These are phyloP conservation scores for Pistacia atlantica DNA, from an alignment of 345 rosid species.

Conservation along the genomic window DNA sequence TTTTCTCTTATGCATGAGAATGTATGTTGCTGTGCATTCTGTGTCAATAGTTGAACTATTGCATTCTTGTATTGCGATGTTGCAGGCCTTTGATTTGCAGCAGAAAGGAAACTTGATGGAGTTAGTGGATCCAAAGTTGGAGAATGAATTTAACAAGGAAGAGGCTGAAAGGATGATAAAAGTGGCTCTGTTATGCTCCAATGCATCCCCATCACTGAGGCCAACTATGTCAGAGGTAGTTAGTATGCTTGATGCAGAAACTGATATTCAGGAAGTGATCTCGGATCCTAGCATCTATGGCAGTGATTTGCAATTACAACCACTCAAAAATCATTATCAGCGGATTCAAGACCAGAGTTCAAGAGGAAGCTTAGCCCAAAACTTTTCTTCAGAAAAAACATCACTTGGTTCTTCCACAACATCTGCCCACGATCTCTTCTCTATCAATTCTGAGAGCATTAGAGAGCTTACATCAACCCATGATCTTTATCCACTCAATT, in stretches of 20 bases:
- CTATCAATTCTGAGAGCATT: too few relatives aligned
- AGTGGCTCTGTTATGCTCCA: constrained; percentile 29
- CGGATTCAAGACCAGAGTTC: neutral
- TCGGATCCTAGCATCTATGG: constrained; percentile 24
- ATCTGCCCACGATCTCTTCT: neutral
- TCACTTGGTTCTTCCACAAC: neutral
- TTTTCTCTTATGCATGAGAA: too few relatives aligned
- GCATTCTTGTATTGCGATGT: neutral
- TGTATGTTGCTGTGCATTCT: too few relatives aligned
- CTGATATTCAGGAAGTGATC: constrained; percentile 25
- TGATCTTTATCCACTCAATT: neutral
- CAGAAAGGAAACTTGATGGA: constrained; percentile 26
- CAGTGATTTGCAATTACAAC: constrained; percentile 31
- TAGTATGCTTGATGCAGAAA: constrained; percentile 33
- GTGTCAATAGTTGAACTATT: neutral
- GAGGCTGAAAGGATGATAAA: constrained; percentile 37
- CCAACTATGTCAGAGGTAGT: constrained; percentile 40
- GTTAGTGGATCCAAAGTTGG: constrained; percentile 28
- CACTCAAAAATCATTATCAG: neutral
- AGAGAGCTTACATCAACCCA: neutral
- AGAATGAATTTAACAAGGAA: constrained; percentile 16
- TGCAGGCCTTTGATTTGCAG: constrained; percentile 33
- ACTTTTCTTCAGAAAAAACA: neutral
- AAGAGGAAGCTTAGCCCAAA: neutral
- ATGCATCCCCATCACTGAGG: constrained; percentile 29